Evolutionary conservation across 139 green algal species (phyloP).

Genomic region (Volvox africanus): DNA sequence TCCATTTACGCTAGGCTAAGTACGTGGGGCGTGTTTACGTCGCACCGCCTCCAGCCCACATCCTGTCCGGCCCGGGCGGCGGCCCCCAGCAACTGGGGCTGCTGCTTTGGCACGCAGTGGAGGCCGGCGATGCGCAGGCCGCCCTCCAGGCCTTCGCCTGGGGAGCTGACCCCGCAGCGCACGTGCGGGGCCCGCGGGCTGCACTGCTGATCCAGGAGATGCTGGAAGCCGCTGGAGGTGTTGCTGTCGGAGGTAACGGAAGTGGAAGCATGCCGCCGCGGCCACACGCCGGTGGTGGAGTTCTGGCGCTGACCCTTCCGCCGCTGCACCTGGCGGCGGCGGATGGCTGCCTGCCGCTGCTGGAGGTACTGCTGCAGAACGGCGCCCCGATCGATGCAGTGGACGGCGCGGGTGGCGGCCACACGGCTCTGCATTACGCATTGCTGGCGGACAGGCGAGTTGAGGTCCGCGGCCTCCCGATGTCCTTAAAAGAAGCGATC

Average conservation of each 20-base stretch:
- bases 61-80: conserved; percentile 29
- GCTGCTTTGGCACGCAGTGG: conserved; percentile 59
- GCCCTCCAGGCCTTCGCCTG: conserved; percentile 61
- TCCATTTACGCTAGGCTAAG: conserved; percentile 47
- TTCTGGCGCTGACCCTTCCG: conserved; percentile 37
- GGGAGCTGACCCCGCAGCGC: conserved; percentile 53
- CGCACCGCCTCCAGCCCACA: neutral
- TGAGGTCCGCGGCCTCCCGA: neutral
- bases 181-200: conserved; percentile 8
- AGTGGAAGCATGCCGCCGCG: conserved; percentile 26
- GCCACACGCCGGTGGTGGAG: conserved; percentile 16
- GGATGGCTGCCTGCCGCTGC: conserved; percentile 24
- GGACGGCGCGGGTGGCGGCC: conserved; percentile 56
- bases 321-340: conserved; percentile 47
- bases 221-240: neutral
- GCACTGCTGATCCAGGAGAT: conserved; percentile 39
- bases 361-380: conserved; percentile 63
- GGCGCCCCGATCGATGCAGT: conserved; percentile 54
- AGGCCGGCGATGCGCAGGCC: conserved; percentile 22
- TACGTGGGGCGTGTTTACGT: conserved; percentile 54
- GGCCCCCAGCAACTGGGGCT: conserved; percentile 20
- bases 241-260: neutral
- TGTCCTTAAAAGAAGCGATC: no score
- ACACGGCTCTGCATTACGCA: conserved; percentile 68
- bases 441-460: conserved; percentile 55